phyloP scores from a whole-genome alignment of 768 basidiomycete genomes.

The Suillus spraguei region DNA sequence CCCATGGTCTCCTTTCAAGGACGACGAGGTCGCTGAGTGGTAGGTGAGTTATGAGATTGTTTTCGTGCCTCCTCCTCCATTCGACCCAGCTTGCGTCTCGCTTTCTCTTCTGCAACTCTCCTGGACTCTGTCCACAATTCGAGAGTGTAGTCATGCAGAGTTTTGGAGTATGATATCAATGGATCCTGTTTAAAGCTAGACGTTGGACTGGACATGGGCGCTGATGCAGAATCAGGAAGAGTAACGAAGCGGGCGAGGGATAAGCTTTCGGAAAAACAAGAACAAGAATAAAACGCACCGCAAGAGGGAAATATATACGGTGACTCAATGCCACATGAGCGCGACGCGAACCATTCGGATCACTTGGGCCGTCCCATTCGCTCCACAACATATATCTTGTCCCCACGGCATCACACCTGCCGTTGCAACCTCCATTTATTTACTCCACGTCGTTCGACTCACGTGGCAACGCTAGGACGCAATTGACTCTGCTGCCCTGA shows the following conservation, averaged over 20 bases:
- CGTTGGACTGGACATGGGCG: slow-evolving; percentile 13
- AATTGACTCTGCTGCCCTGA: too few species aligned
- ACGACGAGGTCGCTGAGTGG: slow-evolving; percentile 6
- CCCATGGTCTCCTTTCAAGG: background rate
- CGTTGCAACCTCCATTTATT: slow-evolving; percentile 4
- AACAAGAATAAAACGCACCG: slow-evolving; percentile 11
- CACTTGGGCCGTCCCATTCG: slow-evolving; percentile 25
- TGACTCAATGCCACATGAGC: slow-evolving; percentile 9
- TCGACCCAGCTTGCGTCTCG: slow-evolving; percentile 32
- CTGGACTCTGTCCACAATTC: slow-evolving; percentile 68
- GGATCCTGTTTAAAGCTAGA: slow-evolving; percentile 29
- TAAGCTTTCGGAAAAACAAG: slow-evolving; percentile 15
- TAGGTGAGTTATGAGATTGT: slow-evolving; percentile 13
- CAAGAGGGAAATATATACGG: slow-evolving; percentile 30
- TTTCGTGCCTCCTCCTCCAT: slow-evolving; percentile 30
- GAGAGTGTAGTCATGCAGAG: slow-evolving; percentile 69
- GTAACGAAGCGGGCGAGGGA: slow-evolving; percentile 12
- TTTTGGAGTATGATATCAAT: slow-evolving; percentile 59
- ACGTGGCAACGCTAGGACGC: background rate
- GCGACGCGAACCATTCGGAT: slow-evolving; percentile 23
- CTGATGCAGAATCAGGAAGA: slow-evolving; percentile 14
- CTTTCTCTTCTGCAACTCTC: slow-evolving; percentile 55
- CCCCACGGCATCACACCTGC: slow-evolving; percentile 7
- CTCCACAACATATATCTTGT: slow-evolving; percentile 27
- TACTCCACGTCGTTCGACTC: background rate